Percentiles rank a stretch among this genome's conserved stretches.
Conservation (phyloP, 495 filamentous ascomycete genomes). For the Talaromyces liani region DNA sequence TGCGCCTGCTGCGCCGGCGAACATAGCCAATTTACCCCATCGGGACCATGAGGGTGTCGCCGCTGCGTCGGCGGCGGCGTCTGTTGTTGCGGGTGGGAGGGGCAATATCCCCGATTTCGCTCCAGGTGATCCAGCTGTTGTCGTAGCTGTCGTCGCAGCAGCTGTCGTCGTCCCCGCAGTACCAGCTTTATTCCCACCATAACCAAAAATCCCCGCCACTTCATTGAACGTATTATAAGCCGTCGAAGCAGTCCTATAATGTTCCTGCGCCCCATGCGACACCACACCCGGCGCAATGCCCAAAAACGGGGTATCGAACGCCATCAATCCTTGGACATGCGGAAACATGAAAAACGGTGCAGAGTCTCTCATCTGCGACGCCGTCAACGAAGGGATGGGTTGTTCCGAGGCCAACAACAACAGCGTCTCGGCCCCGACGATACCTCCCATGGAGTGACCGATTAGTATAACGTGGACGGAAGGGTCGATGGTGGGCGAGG, state of each 20-base stretch:
- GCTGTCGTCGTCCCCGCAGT: conserved; percentile 3
- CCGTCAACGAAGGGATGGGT: conserved; percentile 42
- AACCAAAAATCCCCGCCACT: conserved; percentile 54
- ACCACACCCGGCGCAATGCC: conserved; percentile 85
- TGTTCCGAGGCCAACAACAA: conserved; percentile 62
- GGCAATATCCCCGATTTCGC: conserved; percentile 12
- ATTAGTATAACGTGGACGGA: conserved; percentile 77
- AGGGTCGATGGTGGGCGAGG: conserved; percentile 82
- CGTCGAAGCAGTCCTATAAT: conserved; percentile 65
- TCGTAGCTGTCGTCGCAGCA: background rate
- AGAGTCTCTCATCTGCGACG: conserved; percentile 13
- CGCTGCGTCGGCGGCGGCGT: conserved; percentile 39
- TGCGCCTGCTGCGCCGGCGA: conserved; percentile 72
- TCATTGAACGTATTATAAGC: conserved; percentile 64
- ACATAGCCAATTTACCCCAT: conserved; percentile 80
- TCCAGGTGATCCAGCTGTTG: background rate
- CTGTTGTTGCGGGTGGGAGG: conserved; percentile 18
- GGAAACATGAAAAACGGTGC: conserved; percentile 49
- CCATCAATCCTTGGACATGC: conserved; percentile 74
- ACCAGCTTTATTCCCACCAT: conserved; percentile 22
- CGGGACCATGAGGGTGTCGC: conserved; percentile 53
- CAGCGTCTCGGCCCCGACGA: conserved; percentile 84
- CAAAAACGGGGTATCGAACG: conserved; percentile 92
- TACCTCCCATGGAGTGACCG: conserved; percentile 95
- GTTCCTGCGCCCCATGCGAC: conserved; percentile 79